Evolutionary conservation across 2,329 filamentous ascomycete genomes (phyloP), one percentile per base, ranked within the genome.

Genomic region (Hawksworthiomyces lignivorus): DNA sequence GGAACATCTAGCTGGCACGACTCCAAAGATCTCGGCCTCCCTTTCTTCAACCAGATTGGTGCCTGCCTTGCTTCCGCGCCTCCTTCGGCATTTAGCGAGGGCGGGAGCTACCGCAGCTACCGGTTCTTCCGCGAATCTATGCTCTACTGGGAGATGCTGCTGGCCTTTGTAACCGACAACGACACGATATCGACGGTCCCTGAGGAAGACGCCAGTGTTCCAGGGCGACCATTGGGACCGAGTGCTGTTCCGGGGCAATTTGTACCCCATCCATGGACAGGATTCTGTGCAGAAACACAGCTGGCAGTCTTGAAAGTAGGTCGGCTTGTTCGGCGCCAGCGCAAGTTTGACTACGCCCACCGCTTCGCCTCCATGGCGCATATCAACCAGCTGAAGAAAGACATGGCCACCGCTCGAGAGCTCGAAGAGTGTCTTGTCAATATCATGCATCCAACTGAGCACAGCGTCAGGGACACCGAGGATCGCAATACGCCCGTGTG

Each of bases 81-180:
- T 50, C 27, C 36, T 3, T 50, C 40, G 37, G 49, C 40, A 44
- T 43, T 39, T 19, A 40, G 36, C 9, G 44, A 57, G 36, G 68
- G 67, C 9, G 69, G 70, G 41, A 61, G 71, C 17, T 64, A 68
- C 24, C 38, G 35, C 33, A 50, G 38, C 44, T 47, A 47, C 40
- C 48, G 40, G 5, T 77, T 77, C 52, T 75, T 75, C 48, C 66
- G 74, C 46, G 70, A 75, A 51, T 69, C 70, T 18, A 56, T 76
- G 30, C 68, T 75, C 37, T 73, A 75, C 48, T 77, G 73, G 73
- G 73, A 76, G 49, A 76, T 76, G 73, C 60, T 75, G 4, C 66
- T 75, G 37, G 70, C 70, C 0, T 76, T 74, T 48, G 69, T 76
- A 19, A 68, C 64, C 44, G 63, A 65, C 49, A 64, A 63, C 37